Conservation (phyloP, 108 stramenopile species). For the Epithemia pelagica region DNA sequence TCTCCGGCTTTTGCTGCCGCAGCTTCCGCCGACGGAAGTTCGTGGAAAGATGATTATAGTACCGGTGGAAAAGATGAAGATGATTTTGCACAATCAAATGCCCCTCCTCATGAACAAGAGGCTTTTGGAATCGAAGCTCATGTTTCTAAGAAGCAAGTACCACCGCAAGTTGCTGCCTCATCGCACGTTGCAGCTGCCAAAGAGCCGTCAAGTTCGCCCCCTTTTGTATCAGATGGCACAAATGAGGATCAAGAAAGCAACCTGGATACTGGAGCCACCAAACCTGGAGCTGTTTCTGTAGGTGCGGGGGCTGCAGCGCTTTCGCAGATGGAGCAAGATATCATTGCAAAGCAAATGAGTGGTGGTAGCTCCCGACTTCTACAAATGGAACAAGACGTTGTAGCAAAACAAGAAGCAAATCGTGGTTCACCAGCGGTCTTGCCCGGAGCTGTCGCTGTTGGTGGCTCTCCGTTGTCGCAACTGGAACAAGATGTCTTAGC, state of each 20-base stretch:
- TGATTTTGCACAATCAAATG: not conserved
- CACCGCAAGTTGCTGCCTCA: not conserved
- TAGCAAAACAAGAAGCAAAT: too few species aligned
- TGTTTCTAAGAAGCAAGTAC: not conserved
- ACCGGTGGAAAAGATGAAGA: not conserved
- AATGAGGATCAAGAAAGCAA: not conserved
- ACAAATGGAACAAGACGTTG: not conserved
- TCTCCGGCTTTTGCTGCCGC: too few species aligned
- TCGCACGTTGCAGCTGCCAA: not conserved
- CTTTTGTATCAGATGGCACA: not conserved
- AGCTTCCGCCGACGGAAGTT: not conserved
- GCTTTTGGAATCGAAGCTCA: too few species aligned
- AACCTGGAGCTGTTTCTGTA: not conserved
- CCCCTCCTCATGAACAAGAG: not conserved
- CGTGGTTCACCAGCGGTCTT: too few species aligned
- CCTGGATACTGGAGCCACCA: not conserved
- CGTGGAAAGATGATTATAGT: not conserved
- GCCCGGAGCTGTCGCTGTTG: not conserved
- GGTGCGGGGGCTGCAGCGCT: not conserved
- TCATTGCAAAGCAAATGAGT: not conserved
- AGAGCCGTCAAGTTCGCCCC: not conserved
- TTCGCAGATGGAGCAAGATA: not conserved
- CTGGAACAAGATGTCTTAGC: not conserved
- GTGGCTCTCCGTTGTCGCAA: not conserved
- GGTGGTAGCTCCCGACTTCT: too few species aligned